phyloP scores from a whole-genome alignment of 2,329 filamentous ascomycete species.

The Neonectria neomacrospora region DNA sequence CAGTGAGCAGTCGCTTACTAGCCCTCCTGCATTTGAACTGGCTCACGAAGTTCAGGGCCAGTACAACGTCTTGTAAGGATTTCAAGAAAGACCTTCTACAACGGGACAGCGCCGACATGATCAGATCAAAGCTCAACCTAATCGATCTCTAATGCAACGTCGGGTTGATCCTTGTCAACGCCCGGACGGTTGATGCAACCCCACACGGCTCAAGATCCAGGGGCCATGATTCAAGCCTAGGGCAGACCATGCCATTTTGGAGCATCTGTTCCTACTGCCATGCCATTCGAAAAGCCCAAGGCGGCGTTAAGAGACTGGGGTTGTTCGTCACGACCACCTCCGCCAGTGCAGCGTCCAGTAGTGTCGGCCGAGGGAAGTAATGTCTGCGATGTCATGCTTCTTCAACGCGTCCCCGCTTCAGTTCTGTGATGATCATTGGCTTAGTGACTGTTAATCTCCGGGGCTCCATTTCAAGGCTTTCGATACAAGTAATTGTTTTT shows the following conservation, averaged over 20 bases:
- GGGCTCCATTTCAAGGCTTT: not conserved
- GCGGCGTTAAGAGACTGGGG: not conserved
- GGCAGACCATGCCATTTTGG: not conserved
- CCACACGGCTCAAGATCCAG: not conserved
- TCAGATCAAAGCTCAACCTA: not conserved
- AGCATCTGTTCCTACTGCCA: not conserved
- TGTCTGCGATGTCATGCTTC: not conserved
- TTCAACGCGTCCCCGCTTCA: not conserved
- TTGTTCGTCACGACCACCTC: not conserved
- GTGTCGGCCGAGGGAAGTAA: too few species aligned
- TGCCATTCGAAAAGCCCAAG: not conserved
- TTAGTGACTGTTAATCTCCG: not conserved
- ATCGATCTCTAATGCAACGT: not conserved
- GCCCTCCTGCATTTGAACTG: too few species aligned
- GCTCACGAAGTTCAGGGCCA: too few species aligned
- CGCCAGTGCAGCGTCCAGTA: too few species aligned
- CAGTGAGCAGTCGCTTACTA: not conserved
- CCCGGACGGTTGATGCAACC: not conserved
- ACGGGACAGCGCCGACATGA: not conserved
- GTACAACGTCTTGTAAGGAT: too few species aligned
- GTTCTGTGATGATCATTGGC: not conserved
- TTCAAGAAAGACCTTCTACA: not conserved
- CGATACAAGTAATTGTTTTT: not conserved
- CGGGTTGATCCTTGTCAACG: not conserved
- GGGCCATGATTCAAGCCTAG: not conserved